Evolutionary conservation across 805 yeast species (phyloP).

Genomic region (Monosporozyma aerobia): DNA sequence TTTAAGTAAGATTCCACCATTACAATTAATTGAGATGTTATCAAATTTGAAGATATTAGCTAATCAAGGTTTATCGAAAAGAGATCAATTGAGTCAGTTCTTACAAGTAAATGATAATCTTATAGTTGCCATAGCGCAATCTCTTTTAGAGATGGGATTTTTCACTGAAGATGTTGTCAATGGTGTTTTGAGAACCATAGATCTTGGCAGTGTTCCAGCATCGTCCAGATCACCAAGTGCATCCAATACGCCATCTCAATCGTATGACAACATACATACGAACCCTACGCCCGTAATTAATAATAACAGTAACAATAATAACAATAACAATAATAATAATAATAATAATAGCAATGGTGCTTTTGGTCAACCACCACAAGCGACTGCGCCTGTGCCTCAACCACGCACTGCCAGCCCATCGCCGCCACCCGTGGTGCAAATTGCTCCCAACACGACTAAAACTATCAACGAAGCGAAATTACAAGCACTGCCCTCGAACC

Average conservation of each 20-base stretch:
- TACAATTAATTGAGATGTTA: constrained; percentile 57
- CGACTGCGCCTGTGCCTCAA: constrained; percentile 3
- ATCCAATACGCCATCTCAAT: constrained; percentile 3
- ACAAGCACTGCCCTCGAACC: constrained; percentile 42
- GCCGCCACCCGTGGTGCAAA: constrained; percentile 7
- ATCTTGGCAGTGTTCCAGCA: constrained; percentile 1
- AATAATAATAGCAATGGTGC: constrained; percentile 4
- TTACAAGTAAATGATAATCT: constrained; percentile 45
- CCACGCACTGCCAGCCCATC: constrained; percentile 1
- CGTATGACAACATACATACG: constrained; percentile 4
- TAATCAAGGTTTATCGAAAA: constrained; percentile 38
- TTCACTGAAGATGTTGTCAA: constrained; percentile 61
- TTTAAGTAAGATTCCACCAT: constrained; percentile 57
- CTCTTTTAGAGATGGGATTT: constrained; percentile 67
- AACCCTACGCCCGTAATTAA: not conserved
- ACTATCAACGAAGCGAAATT: constrained; percentile 38
- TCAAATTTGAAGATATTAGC: constrained; percentile 55
- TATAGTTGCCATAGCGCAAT: constrained; percentile 64
- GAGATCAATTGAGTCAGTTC: constrained; percentile 42
- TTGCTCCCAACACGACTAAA: constrained; percentile 27
- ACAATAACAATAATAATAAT: not conserved
- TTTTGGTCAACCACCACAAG: constrained; percentile 1
- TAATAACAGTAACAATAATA: too few relatives aligned
- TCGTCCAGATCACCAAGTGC: constrained; percentile 5
- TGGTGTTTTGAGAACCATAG: constrained; percentile 33